Evolutionary conservation across 768 basidiomycete species (phyloP).

Genomic region (Cantharellus cinnabarinus): DNA sequence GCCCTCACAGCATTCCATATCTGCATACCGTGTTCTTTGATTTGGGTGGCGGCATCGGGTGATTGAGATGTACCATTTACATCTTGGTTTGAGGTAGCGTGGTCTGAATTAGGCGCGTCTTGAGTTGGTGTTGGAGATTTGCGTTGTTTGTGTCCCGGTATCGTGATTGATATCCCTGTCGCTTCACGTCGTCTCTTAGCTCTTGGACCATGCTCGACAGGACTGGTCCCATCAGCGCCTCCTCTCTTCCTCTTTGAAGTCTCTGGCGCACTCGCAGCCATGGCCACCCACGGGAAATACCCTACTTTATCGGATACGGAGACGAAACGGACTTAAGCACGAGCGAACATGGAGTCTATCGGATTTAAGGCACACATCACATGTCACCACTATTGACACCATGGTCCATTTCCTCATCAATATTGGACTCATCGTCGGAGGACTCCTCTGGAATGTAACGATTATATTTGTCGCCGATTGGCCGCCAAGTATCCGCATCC

Average conservation of each 20-base stretch:
- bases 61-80: not conserved
- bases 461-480: constrained; percentile 38
- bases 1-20: constrained; percentile 44
- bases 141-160: not conserved
- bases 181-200: constrained; percentile 3
- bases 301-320: not conserved
- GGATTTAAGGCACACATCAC: not conserved
- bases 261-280: not conserved
- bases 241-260: not conserved
- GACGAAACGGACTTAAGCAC: not conserved
- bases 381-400: not conserved
- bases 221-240: constrained; percentile 1
- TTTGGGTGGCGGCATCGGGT: not conserved
- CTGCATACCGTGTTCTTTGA: constrained; percentile 19
- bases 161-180: not conserved
- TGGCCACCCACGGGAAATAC: not conserved
- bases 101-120: not conserved
- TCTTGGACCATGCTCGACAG: constrained; percentile 2
- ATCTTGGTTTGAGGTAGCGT: not conserved
- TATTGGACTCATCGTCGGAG: not conserved
- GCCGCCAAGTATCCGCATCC: constrained; percentile 1
- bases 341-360: not conserved
- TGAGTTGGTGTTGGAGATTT: not conserved
- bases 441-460: constrained; percentile 41
- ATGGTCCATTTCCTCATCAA: constrained; percentile 3